phyloP scores from a whole-genome alignment of 768 basidiomycete genomes.

The Coprinopsis strossmayeri region DNA sequence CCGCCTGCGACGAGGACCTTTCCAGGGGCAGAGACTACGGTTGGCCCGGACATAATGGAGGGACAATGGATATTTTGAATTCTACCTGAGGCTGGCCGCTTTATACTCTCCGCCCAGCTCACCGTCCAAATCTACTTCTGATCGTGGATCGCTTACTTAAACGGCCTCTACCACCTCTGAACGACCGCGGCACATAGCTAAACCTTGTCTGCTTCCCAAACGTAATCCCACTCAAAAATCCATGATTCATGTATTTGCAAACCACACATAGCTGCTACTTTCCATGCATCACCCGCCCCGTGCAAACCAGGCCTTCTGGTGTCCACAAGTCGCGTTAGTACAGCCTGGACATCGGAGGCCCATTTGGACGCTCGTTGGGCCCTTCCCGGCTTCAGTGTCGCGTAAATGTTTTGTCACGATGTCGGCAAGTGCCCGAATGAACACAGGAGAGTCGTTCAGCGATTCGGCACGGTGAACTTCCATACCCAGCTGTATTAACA shows the following conservation, averaged over 20 bases:
- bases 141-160: constrained; percentile 8
- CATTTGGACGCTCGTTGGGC: constrained; percentile 73
- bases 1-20: constrained; percentile 96
- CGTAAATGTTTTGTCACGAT: constrained; percentile 76
- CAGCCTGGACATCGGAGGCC: constrained; percentile 91
- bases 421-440: constrained; percentile 92
- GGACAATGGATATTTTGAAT: constrained; percentile 12
- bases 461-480: constrained; percentile 86
- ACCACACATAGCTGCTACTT: constrained; percentile 6
- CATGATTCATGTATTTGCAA: constrained; percentile 1
- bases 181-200: constrained; percentile 1
- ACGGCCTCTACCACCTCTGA: not conserved
- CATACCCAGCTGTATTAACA: constrained; percentile 69
- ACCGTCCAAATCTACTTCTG: constrained; percentile 4
- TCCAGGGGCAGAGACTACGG: constrained; percentile 85
- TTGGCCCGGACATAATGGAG: constrained; percentile 39
- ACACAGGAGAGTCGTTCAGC: constrained; percentile 92
- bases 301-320: constrained; percentile 87
- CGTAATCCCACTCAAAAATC: constrained; percentile 4
- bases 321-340: constrained; percentile 78
- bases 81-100: not conserved
- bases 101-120: constrained; percentile 11
- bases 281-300: constrained; percentile 52
- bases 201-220: not conserved
- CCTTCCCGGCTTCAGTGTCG: constrained; percentile 50